These are phyloP conservation scores for Venturiaceae sp. DNA, from an alignment of 2,329 filamentous ascomycete genomes.

Conservation along the genomic window DNA sequence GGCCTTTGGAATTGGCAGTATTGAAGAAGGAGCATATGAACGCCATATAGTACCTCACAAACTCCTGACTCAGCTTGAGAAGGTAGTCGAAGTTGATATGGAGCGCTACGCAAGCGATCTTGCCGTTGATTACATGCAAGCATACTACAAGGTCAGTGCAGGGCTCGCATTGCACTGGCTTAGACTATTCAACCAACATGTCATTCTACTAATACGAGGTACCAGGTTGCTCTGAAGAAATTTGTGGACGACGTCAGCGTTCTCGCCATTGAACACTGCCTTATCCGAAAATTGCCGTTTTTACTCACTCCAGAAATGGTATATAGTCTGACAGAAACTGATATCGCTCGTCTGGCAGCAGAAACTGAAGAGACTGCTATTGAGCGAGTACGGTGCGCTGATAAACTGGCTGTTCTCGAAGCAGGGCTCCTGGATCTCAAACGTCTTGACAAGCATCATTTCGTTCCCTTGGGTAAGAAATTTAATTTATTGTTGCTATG, in stretches of 20 bases:
- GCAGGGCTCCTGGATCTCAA: too few species aligned
- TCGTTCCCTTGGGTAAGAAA: too few species aligned
- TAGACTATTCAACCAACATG: not conserved
- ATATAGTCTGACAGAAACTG: too few species aligned
- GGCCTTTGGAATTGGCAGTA: constrained; percentile 10
- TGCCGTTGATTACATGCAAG: constrained; percentile 21
- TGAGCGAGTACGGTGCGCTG: too few species aligned
- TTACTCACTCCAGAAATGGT: too few species aligned
- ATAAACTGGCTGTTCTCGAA: too few species aligned
- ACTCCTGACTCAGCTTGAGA: constrained; percentile 11
- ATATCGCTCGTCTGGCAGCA: too few species aligned
- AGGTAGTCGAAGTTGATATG: constrained; percentile 18
- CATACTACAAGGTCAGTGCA: constrained; percentile 18
- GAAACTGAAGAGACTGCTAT: too few species aligned
- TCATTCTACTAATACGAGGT: not conserved
- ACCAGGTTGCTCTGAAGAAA: constrained; percentile 31
- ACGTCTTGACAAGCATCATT: too few species aligned
- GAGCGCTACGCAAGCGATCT: constrained; percentile 19
- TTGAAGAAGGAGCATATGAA: constrained; percentile 1
- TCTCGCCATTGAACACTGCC: constrained; percentile 26
- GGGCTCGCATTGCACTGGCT: not conserved
- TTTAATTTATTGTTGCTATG: too few species aligned
- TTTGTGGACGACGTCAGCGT: constrained; percentile 30
- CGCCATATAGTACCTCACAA: constrained; percentile 10
- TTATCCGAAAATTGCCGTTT: too few species aligned